These are phyloP conservation scores for Glarea lozoyensis DNA, from an alignment of 495 filamentous ascomycete species.

Conservation along the genomic window DNA sequence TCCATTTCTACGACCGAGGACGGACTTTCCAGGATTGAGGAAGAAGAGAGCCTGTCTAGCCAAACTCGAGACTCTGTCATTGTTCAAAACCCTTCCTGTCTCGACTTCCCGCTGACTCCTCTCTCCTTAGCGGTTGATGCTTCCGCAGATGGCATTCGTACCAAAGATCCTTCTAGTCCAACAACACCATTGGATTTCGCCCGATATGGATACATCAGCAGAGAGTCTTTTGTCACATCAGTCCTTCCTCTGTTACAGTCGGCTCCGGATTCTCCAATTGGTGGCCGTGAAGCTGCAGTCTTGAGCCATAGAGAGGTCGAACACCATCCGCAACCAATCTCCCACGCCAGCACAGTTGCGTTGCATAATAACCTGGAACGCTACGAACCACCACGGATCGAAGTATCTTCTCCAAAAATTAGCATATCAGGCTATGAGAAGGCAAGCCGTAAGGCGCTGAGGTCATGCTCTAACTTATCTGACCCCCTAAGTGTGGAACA, in stretches of 20 bases:
- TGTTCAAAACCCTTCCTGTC: too few relatives aligned
- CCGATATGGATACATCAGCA: slow-evolving; percentile 2
- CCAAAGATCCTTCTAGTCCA: slow-evolving; percentile 1
- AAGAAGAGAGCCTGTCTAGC: too few relatives aligned
- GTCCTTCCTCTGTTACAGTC: slow-evolving; percentile 13
- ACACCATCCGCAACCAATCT: not conserved
- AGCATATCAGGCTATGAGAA: not conserved
- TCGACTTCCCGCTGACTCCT: not conserved
- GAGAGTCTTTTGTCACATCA: slow-evolving; percentile 10
- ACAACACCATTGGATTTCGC: slow-evolving; percentile 6
- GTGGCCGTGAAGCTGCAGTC: slow-evolving; percentile 6
- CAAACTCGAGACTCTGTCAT: too few relatives aligned
- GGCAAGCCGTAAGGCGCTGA: not conserved
- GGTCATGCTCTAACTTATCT: not conserved
- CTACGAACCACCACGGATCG: not conserved
- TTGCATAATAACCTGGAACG: too few relatives aligned
- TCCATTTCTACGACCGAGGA: too few relatives aligned
- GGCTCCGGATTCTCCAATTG: slow-evolving; percentile 14
- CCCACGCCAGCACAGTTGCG: too few relatives aligned
- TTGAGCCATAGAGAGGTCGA: too few relatives aligned
- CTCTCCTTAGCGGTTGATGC: not conserved
- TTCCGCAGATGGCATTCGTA: slow-evolving; percentile 1
- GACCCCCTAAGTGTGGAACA: not conserved
- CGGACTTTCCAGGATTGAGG: too few relatives aligned
- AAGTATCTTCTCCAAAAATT: not conserved